These are phyloP conservation scores for Irpex sp. DNA, from an alignment of 1,284 basidiomycete genomes.

Conservation along the genomic window DNA sequence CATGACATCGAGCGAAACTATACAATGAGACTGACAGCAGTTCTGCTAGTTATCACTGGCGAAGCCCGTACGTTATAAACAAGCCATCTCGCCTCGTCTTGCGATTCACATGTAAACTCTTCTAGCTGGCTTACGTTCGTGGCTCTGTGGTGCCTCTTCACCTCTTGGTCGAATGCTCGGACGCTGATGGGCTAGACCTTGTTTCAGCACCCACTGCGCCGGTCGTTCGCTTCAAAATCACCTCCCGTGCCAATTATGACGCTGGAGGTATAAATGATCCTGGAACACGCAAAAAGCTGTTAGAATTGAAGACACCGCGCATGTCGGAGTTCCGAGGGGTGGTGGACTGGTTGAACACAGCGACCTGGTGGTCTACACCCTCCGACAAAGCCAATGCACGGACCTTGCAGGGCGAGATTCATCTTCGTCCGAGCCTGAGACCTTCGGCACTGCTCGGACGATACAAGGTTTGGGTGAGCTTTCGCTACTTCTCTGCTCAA, in stretches of 20 bases:
- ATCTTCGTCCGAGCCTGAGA: not conserved
- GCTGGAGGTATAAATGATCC: not conserved
- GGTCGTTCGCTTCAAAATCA: not conserved
- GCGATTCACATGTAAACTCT: not conserved
- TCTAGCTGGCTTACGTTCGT: conserved; percentile 5
- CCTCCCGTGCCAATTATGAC: conserved; percentile 1
- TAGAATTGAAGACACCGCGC: not conserved
- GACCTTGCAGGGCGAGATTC: conserved; percentile 3
- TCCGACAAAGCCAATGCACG: not conserved
- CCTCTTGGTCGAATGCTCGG: conserved; percentile 1
- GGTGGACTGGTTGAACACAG: conserved; percentile 1
- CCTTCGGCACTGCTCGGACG: conserved; percentile 4
- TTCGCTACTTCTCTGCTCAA: too few relatives aligned
- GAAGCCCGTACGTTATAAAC: not conserved
- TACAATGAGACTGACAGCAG: too few relatives aligned
- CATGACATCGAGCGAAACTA: not conserved
- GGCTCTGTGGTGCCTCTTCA: conserved; percentile 7
- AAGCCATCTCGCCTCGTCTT: not conserved
- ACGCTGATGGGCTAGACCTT: conserved; percentile 4
- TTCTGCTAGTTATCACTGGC: conserved; percentile 5
- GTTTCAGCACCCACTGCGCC: not conserved
- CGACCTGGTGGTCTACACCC: conserved; percentile 6
- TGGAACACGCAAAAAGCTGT: not conserved
- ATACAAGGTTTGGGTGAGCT: conserved; percentile 1
- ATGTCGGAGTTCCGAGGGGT: conserved; percentile 1